Conservation (phyloP, 371 early-diverging fungal species). For the Syncephalastrum racemosum region DNA sequence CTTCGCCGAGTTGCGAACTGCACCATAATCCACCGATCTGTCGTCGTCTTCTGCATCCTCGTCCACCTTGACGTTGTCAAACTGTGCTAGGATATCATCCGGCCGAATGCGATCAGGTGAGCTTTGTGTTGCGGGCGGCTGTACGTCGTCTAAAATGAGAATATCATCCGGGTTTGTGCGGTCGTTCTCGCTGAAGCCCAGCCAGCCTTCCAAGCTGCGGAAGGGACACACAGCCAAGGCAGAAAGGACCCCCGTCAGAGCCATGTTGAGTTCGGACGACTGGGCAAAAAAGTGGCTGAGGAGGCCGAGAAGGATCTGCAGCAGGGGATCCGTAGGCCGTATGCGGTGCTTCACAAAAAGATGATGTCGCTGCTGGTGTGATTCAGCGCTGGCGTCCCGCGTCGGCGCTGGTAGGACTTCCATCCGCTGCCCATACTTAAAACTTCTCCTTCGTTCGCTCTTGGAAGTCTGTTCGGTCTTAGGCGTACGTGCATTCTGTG, state of each 20-base stretch:
- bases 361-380: constrained; percentile 34
- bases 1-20: constrained; percentile 32
- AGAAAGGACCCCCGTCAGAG: constrained; percentile 85
- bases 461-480: constrained; percentile 23
- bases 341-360: constrained; percentile 29
- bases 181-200: constrained; percentile 69
- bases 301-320: constrained; percentile 63
- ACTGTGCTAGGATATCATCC: constrained; percentile 35
- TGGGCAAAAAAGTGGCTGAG: constrained; percentile 83
- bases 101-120: constrained; percentile 20
- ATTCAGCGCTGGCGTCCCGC: constrained; percentile 18
- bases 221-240: constrained; percentile 78
- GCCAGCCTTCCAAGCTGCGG: constrained; percentile 78
- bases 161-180: constrained; percentile 50
- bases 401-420: constrained; percentile 9
- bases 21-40: constrained; percentile 48
- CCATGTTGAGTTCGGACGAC: constrained; percentile 86
- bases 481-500: constrained; percentile 12
- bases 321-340: constrained; percentile 60
- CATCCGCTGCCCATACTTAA: constrained; percentile 60
- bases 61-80: constrained; percentile 25
- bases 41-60: constrained; percentile 53
- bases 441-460: constrained; percentile 53
- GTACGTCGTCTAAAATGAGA: constrained; percentile 33
- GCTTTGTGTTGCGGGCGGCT: constrained; percentile 25